Evolutionary conservation across 2,329 filamentous ascomycete species (phyloP).

Genomic region (Talaromyces sp.): DNA sequence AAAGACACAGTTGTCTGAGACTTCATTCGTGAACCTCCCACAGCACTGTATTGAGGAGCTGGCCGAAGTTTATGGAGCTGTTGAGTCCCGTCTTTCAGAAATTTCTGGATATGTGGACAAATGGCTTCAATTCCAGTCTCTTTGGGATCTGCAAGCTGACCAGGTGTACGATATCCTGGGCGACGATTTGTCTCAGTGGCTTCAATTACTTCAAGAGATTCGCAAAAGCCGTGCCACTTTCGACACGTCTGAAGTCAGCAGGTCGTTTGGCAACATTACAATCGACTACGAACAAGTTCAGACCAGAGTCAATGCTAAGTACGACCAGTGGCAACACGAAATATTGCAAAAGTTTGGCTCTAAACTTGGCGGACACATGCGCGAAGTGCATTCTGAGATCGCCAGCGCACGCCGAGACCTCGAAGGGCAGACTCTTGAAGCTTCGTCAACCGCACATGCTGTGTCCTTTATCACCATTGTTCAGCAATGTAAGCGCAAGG

Average conservation of each 20-base stretch:
- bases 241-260: slow-evolving; percentile 90
- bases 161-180: slow-evolving; percentile 90
- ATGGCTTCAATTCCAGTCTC: slow-evolving; percentile 96
- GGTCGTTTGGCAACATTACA: slow-evolving; percentile 86
- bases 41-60: slow-evolving; percentile 76
- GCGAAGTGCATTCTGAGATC: slow-evolving; percentile 87
- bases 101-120: slow-evolving; percentile 89
- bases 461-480: slow-evolving; percentile 98
- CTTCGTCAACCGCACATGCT: slow-evolving; percentile 91
- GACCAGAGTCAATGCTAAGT: slow-evolving; percentile 97
- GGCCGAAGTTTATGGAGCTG: slow-evolving; percentile 71
- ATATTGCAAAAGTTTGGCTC: slow-evolving; percentile 89
- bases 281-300: slow-evolving; percentile 99
- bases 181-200: slow-evolving; percentile 86
- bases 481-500: slow-evolving; percentile 90
- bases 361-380: slow-evolving; percentile 83
- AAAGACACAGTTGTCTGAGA: slow-evolving; percentile 41
- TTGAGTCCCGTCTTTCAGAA: slow-evolving; percentile 76
- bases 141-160: slow-evolving; percentile 96
- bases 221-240: slow-evolving; percentile 93
- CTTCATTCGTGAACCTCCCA: slow-evolving; percentile 76
- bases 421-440: slow-evolving; percentile 86
- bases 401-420: slow-evolving; percentile 86
- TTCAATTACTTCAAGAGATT: slow-evolving; percentile 95
- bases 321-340: slow-evolving; percentile 99